A percentile compares a stretch with the other conserved stretches of the same genome.
phyloP scores from a whole-genome alignment of 805 yeast species.

The Ogataea polymorpha region DNA sequence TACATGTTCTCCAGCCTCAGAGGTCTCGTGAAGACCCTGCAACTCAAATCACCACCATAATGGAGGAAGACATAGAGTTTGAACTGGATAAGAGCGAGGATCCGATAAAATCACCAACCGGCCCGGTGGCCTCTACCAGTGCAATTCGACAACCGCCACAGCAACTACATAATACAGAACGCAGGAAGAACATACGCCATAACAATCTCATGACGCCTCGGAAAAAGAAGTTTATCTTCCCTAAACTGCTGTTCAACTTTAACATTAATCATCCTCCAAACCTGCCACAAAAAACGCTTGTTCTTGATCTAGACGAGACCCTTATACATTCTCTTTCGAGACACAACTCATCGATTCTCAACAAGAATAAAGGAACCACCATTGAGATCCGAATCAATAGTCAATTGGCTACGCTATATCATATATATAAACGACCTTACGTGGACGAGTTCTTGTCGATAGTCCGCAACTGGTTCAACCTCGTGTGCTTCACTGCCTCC shows the following conservation, averaged over 20 bases:
- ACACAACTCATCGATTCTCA: slow-evolving; percentile 41
- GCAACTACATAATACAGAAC: slow-evolving; percentile 2
- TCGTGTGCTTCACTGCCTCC: slow-evolving; percentile 92
- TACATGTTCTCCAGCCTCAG: not conserved
- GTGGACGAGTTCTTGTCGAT: slow-evolving; percentile 81
- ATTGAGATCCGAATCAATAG: slow-evolving; percentile 74
- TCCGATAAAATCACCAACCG: slow-evolving; percentile 34
- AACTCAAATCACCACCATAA: slow-evolving; percentile 27
- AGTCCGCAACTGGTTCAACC: slow-evolving; percentile 81
- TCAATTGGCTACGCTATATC: slow-evolving; percentile 75
- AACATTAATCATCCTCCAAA: slow-evolving; percentile 32
- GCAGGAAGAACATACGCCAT: not conserved
- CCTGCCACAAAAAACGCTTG: slow-evolving; percentile 55
- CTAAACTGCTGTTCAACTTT: slow-evolving; percentile 34
- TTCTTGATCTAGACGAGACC: slow-evolving; percentile 91
- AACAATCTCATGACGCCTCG: slow-evolving; percentile 11
- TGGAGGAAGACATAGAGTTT: slow-evolving; percentile 36
- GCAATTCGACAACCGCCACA: slow-evolving; percentile 4
- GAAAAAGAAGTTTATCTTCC: slow-evolving; percentile 32
- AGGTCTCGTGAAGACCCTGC: slow-evolving; percentile 4
- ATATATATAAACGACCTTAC: slow-evolving; percentile 87
- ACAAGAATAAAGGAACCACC: slow-evolving; percentile 55
- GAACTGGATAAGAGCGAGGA: slow-evolving; percentile 33
- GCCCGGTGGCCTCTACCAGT: slow-evolving; percentile 8
- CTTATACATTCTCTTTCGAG: slow-evolving; percentile 86